Percentiles rank a stretch among this genome's conserved stretches.
phyloP scores from a whole-genome alignment of 768 basidiomycete genomes.

The Termitomyces bulborhizus region DNA sequence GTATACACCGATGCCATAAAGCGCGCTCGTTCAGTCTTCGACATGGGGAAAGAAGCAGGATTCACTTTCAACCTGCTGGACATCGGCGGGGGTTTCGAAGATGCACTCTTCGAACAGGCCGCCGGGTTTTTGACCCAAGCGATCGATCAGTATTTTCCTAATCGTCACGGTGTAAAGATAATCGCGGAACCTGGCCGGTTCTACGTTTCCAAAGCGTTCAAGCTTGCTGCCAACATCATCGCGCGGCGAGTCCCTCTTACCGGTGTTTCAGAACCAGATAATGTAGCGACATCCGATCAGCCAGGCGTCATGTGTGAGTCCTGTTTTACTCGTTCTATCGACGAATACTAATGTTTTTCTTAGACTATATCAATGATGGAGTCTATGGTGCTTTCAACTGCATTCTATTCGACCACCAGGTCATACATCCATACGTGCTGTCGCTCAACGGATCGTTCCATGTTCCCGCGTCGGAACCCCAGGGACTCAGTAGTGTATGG shows the following conservation, averaged over 20 bases:
- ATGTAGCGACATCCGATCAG: constrained; percentile 29
- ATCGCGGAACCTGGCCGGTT: constrained; percentile 96
- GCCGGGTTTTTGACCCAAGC: constrained; percentile 65
- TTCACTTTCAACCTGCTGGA: constrained; percentile 84
- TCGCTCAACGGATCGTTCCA: constrained; percentile 66
- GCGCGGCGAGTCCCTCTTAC: constrained; percentile 66
- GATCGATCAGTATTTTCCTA: constrained; percentile 76
- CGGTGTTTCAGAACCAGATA: constrained; percentile 21
- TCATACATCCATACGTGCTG: constrained; percentile 77
- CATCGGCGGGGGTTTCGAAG: constrained; percentile 96
- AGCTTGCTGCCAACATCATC: constrained; percentile 89
- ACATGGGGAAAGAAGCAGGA: constrained; percentile 77
- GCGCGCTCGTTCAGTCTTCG: constrained; percentile 79
- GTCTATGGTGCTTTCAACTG: constrained; percentile 97
- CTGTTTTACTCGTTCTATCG: not conserved
- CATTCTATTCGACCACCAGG: constrained; percentile 96
- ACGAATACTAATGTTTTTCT: constrained; percentile 9
- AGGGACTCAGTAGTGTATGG: constrained; percentile 75
- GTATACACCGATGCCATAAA: constrained; percentile 87
- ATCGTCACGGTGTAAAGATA: constrained; percentile 61
- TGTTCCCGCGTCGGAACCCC: constrained; percentile 34
- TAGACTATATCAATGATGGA: constrained; percentile 99
- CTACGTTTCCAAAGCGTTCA: constrained; percentile 90
- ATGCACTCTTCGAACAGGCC: constrained; percentile 75
- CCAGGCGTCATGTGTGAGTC: constrained; percentile 84